Conservation (phyloP, 163 green algal species). For the Smithsoniella earleae region DNA sequence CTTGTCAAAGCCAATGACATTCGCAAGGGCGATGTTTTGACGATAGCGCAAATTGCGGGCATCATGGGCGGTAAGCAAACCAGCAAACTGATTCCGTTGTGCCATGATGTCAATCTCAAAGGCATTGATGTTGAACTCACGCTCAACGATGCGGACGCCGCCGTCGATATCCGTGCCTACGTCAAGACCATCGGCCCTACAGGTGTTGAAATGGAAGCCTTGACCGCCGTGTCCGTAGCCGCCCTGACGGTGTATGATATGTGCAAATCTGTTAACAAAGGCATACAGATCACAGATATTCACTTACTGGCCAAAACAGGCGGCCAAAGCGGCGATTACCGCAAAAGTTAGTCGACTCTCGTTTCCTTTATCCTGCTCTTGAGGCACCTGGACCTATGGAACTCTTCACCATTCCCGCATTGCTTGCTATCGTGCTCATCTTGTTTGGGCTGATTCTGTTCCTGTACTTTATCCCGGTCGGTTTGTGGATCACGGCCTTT, state of each 20-base stretch:
- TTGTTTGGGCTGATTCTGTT: no score
- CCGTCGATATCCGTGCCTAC: conserved; percentile 50
- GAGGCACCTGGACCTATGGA: no score
- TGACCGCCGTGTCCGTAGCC: conserved; percentile 71
- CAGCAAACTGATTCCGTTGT: conserved; percentile 80
- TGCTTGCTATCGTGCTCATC: no score
- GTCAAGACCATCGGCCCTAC: conserved; percentile 53
- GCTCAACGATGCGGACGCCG: conserved; percentile 39
- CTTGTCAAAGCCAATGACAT: no score
- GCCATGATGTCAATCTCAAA: conserved; percentile 82
- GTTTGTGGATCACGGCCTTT: no score
- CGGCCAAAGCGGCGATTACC: conserved; percentile 60
- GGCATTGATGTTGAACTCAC: no score
- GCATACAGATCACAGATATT: conserved; percentile 64
- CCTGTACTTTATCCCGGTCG: no score
- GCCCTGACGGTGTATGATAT: conserved; percentile 96
- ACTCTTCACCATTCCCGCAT: no score
- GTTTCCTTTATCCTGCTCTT: no score
- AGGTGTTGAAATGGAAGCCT: conserved; percentile 96
- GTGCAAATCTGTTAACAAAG: conserved; percentile 79
- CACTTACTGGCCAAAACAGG: conserved; percentile 62
- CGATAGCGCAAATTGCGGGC: conserved; percentile 64
- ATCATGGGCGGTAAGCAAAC: conserved; percentile 88
- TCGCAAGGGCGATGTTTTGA: no score
- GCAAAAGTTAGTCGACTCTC: no score